A percentile compares a stretch with the other conserved stretches of the same genome.
Evolutionary conservation across 192 early-diverging fungal genomes (phyloP).

Genomic region (Umbelopsis sp.): DNA sequence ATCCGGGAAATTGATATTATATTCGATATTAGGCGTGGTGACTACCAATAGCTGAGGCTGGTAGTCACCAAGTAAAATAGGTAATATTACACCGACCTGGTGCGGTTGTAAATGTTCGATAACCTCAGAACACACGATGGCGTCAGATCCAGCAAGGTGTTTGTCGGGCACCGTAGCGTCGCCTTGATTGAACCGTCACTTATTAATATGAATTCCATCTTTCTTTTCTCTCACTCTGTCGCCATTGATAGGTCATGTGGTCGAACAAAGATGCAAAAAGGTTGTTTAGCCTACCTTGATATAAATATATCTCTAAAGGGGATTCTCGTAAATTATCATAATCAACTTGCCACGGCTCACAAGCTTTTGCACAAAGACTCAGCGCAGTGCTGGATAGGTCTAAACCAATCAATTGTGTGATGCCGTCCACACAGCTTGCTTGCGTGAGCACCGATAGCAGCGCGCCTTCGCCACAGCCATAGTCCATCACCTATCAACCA

Average conservation of each 20-base stretch:
- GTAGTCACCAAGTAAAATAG: constrained; percentile 65
- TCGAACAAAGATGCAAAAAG: too few relatives aligned
- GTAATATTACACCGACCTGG: constrained; percentile 54
- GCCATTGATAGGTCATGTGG: too few relatives aligned
- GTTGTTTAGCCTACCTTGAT: constrained; percentile 53
- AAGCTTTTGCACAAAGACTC: constrained; percentile 43
- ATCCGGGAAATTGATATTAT: constrained; percentile 83
- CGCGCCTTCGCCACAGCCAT: constrained; percentile 86
- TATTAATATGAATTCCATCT: too few relatives aligned
- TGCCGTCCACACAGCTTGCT: constrained; percentile 45
- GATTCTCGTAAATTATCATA: constrained; percentile 58
- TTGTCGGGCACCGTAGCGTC: constrained; percentile 53
- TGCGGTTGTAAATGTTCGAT: constrained; percentile 78
- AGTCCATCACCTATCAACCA: constrained; percentile 68
- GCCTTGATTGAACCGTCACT: constrained; percentile 36
- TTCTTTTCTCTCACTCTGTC: too few relatives aligned
- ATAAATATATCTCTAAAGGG: constrained; percentile 64
- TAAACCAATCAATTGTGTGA: constrained; percentile 68
- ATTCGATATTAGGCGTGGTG: constrained; percentile 89
- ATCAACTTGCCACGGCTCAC: constrained; percentile 67
- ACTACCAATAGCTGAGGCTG: constrained; percentile 71
- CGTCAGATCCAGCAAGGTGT: constrained; percentile 65
- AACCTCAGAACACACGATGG: constrained; percentile 81
- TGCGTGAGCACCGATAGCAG: constrained; percentile 66
- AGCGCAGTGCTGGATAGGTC: constrained; percentile 63